Evolutionary conservation across 192 early-diverging fungal genomes (phyloP).

Genomic region (Coemansia sp.): DNA sequence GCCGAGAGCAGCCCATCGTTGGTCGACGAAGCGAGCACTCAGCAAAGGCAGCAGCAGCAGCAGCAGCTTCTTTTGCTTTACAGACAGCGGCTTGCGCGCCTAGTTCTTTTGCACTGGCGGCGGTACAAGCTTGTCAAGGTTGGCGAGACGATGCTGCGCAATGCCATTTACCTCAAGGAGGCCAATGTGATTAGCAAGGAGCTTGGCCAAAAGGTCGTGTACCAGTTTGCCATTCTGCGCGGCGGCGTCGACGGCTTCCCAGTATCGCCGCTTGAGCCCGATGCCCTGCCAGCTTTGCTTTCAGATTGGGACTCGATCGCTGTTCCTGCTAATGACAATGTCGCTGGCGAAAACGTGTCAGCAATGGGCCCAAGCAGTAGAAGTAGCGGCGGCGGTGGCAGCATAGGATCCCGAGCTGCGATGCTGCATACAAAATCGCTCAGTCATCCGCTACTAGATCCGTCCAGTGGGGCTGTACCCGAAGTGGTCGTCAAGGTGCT

Average conservation of each 20-base stretch:
- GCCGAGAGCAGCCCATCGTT: background rate
- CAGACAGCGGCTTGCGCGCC: slow-evolving; percentile 20
- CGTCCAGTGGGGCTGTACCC: slow-evolving; percentile 23
- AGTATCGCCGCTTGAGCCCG: slow-evolving; percentile 47
- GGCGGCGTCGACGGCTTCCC: slow-evolving; percentile 40
- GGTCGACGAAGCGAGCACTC: slow-evolving; percentile 1
- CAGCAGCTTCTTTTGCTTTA: no score
- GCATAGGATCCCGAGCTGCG: background rate
- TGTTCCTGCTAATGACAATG: slow-evolving; percentile 1
- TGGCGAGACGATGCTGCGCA: slow-evolving; percentile 65
- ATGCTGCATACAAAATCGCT: slow-evolving; percentile 4
- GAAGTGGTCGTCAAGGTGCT: slow-evolving; percentile 51
- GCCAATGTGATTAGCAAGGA: slow-evolving; percentile 88
- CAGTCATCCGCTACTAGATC: slow-evolving; percentile 17
- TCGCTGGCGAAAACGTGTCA: background rate
- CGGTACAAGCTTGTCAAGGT: slow-evolving; percentile 57
- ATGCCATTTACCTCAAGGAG: slow-evolving; percentile 76
- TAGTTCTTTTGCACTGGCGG: slow-evolving; percentile 41
- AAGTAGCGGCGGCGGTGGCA: background rate
- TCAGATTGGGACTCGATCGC: slow-evolving; percentile 29
- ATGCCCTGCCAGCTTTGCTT: slow-evolving; percentile 41
- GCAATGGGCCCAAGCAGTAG: no score
- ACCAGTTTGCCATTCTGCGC: slow-evolving; percentile 78
- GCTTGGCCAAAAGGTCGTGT: slow-evolving; percentile 73
- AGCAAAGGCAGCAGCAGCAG: no score